These are phyloP conservation scores for Gonapodya sp. DNA, from an alignment of 192 early-diverging fungal species.

Conservation along the genomic window DNA sequence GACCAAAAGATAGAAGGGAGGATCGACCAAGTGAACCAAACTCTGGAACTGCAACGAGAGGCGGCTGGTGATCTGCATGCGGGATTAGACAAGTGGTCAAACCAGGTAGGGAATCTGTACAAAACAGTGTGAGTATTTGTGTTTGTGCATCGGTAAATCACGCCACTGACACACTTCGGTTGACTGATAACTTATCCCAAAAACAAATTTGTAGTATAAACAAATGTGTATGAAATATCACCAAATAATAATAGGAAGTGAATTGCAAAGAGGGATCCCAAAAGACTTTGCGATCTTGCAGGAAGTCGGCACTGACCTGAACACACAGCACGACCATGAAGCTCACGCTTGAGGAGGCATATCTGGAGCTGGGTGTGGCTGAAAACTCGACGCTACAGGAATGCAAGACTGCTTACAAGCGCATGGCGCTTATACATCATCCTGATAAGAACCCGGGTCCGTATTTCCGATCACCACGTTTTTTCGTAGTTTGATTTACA, in stretches of 20 bases:
- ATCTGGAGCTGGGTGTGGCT: neutral
- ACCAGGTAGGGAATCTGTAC: constrained; percentile 47
- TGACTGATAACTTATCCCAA: no score
- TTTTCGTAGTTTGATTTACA: no score
- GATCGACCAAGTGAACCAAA: constrained; percentile 85
- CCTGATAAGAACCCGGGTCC: neutral
- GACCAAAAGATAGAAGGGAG: constrained; percentile 73
- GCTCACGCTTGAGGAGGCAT: neutral
- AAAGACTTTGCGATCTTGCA: neutral
- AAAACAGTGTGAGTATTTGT: constrained; percentile 28
- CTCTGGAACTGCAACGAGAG: constrained; percentile 62
- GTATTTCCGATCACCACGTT: neutral
- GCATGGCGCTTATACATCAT: neutral
- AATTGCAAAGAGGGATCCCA: neutral
- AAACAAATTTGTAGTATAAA: neutral
- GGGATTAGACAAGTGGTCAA: constrained; percentile 57
- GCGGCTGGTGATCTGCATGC: constrained; percentile 26
- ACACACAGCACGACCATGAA: neutral
- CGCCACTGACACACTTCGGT: neutral
- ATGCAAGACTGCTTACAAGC: neutral
- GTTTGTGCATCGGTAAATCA: neutral
- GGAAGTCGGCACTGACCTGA: neutral
- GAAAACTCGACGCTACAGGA: neutral
- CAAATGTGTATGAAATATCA: neutral
- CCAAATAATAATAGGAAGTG: neutral